These are phyloP conservation scores for Quaeritorhiza haematococci DNA, from an alignment of 371 early-diverging fungal genomes.

Conservation along the genomic window DNA sequence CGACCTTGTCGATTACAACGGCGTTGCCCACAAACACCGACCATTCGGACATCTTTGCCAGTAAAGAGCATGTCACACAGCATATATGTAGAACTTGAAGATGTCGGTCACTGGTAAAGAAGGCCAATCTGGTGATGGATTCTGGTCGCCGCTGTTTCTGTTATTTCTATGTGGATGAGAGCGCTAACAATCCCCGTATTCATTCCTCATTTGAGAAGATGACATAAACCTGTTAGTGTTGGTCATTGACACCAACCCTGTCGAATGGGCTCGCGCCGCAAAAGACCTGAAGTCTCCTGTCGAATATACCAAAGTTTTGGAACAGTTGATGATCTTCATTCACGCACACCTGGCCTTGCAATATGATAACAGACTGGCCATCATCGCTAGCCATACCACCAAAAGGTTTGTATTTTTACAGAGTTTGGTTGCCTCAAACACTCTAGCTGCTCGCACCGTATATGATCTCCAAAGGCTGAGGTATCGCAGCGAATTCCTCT, in stretches of 20 bases:
- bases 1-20: neutral
- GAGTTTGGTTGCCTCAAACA: neutral
- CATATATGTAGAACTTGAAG: neutral
- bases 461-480: neutral
- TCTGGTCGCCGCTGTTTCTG: too few species aligned
- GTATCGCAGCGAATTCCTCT: neutral
- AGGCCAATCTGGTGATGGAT: too few species aligned
- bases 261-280: conserved; percentile 20
- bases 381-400: conserved; percentile 50
- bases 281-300: conserved; percentile 4
- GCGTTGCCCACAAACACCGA: neutral
- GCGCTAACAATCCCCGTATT: neutral
- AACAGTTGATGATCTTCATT: conserved; percentile 74
- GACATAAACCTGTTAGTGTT: conserved; percentile 22
- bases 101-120: neutral
- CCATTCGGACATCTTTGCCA: conserved; percentile 7
- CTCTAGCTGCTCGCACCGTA: neutral
- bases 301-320: conserved; percentile 57
- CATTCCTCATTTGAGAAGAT: conserved; percentile 17
- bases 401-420: conserved; percentile 1
- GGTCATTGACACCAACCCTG: conserved; percentile 24
- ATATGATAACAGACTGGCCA: conserved; percentile 74
- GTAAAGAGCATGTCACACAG: too few species aligned
- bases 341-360: conserved; percentile 85
- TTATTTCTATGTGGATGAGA: too few species aligned